Base-by-base conservation (phyloP, 2,329 filamentous ascomycete species). In the Falciphora oryzae region DNA sequence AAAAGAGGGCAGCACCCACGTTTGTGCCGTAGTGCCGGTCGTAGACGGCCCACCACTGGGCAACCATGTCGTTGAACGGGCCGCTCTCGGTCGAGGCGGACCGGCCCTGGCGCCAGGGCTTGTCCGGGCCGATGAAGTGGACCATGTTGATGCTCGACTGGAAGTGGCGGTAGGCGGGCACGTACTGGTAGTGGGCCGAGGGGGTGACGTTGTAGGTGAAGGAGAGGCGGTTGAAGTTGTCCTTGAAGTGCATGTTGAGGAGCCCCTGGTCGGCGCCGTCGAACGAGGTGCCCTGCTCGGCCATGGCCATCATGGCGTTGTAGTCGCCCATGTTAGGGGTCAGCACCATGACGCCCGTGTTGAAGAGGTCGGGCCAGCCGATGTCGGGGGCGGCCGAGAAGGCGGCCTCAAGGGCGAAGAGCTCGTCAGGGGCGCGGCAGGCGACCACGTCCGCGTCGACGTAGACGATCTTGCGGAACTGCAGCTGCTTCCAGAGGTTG, bases 141-240 rank as follows among this genome's bases (percentile, higher is more conserved):
- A 96, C 89, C 80, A 96, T 85, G 73, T 85, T 93, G 71, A 99
- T 96, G 70, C 87, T 90, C 61, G 90, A 90, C 77, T 96, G 91
- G 76, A 96, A 96, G 80, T 98, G 92, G 69, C 88, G 87, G 77
- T 96, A 99, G 63, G 95, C 95, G 16, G 95, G 95, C 65, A 97
- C 84, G 77, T 98, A 99, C 78, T 99, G 95, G 79, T 99, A 99
- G 75, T 97, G 93, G 29, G 90, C 93, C 67, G 92, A 97, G 1
- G 95, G 95, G 0, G 95, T 99, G 76, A 95, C 95, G 75, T 99
- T 99, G 81, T 98, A 99, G 62, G 89, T 89, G 78, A 99, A 99
- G 77, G 91, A 93, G 73, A 99, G 78, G 69, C 93, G 88, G 76
- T 97, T 89, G 85, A 89, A 97, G 66, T 85, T 85, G 74, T 89